Evolutionary conservation across 202 grass and related monocot species (phyloP).

Genomic region (Eragrostis tef): DNA sequence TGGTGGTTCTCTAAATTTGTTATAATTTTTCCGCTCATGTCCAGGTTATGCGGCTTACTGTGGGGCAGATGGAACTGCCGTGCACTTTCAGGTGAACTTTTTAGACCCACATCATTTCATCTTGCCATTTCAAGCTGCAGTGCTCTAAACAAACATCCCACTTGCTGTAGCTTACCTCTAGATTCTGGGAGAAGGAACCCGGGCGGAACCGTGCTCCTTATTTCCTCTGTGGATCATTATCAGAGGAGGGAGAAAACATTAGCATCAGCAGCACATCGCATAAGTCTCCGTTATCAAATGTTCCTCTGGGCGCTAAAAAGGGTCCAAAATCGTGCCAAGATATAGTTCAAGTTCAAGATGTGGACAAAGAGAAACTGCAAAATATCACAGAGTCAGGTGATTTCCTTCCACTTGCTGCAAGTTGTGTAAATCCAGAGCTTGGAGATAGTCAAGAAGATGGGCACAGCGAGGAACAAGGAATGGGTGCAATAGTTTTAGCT

Average conservation of each 20-base stretch:
- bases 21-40: constrained; percentile 19
- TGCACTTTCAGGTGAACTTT: constrained; percentile 73
- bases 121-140: constrained; percentile 18
- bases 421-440: constrained; percentile 31
- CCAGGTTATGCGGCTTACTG: constrained; percentile 84
- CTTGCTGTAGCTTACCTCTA: constrained; percentile 66
- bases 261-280: constrained; percentile 53
- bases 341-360: constrained; percentile 32
- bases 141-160: constrained; percentile 50
- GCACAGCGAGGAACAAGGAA: constrained; percentile 28
- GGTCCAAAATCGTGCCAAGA: constrained; percentile 39
- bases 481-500: constrained; percentile 33
- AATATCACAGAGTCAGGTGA: constrained; percentile 42
- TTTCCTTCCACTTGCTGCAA: constrained; percentile 20
- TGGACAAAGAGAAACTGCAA: constrained; percentile 18
- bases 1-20: constrained; percentile 34
- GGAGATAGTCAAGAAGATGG: constrained; percentile 32
- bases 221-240: constrained; percentile 81
- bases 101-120: constrained; percentile 20
- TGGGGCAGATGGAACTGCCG: constrained; percentile 68
- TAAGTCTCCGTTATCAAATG: constrained; percentile 58
- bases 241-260: constrained; percentile 56
- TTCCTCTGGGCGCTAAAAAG: constrained; percentile 67
- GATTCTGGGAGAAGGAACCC: constrained; percentile 71
- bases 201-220: constrained; percentile 58